Conservation (phyloP, 176 grass and related monocot species). For the Aegilops speltoides region DNA sequence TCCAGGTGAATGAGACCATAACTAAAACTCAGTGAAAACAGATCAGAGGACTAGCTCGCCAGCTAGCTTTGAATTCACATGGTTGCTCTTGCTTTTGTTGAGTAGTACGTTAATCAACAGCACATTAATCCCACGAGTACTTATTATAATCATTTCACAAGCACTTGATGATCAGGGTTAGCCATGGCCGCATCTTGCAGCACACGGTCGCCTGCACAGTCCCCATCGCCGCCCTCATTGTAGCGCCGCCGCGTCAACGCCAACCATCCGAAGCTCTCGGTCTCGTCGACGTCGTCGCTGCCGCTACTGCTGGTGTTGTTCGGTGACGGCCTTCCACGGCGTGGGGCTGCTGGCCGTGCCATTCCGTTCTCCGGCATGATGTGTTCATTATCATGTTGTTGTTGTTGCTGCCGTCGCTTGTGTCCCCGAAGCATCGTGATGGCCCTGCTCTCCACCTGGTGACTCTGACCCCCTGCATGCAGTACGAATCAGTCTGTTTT, state of each 20-base stretch:
- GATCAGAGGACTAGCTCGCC: not conserved
- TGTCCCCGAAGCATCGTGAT: slow-evolving; percentile 7
- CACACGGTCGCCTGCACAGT: not conserved
- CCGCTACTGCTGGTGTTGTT: slow-evolving; percentile 1
- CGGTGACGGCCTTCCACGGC: not conserved
- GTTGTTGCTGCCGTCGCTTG: not conserved
- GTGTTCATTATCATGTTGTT: no score
- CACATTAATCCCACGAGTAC: not conserved
- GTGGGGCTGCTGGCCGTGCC: not conserved
- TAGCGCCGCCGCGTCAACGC: not conserved
- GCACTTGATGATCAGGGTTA: slow-evolving; percentile 31
- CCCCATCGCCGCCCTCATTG: not conserved
- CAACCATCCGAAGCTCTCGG: slow-evolving; percentile 16
- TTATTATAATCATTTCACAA: slow-evolving; percentile 30
- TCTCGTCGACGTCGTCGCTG: slow-evolving; percentile 22
- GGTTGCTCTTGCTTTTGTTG: not conserved
- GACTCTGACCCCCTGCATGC: slow-evolving; percentile 37
- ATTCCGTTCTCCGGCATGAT: not conserved
- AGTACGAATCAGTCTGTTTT: not conserved
- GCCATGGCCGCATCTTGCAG: not conserved
- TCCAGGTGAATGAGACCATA: no score
- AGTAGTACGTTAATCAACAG: not conserved
- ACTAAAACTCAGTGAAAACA: not conserved
- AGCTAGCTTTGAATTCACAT: not conserved
- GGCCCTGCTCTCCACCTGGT: slow-evolving; percentile 30